Base-by-base conservation (phyloP, 345 rosid genomes). In the Populus simonii region DNA sequence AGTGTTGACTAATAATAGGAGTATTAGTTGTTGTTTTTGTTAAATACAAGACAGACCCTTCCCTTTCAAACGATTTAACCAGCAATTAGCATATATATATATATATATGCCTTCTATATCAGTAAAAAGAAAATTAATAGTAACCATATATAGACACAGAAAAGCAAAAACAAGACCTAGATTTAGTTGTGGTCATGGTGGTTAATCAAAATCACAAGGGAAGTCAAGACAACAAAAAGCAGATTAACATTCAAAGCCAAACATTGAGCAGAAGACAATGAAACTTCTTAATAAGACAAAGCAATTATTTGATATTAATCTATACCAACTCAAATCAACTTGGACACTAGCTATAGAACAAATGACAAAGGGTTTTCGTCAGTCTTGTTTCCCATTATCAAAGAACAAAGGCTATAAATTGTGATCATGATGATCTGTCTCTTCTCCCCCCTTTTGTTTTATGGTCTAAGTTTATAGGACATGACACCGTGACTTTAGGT, bases 301-400 rank as follows among this genome's bases (percentile, higher is more conserved):
- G 29, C 43, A 70, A 70, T 31, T 29, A 71, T 71, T 70, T 62
- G 49, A 61, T 71, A 20, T 68, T 51, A 47, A 75, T 75, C 25
- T 25, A 23, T 1, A 17, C 35, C 47, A 49, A 3, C 22, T 15
- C 39, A 35, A 31, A 73, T 11, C 70, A 74, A 5, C 70, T n/a
- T 36, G 75, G 67, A 73, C 66, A 36, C 22, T 74, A 43, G 77
- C 61, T 36, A 36, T 3, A 12, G 17, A 13, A 36, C 35, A 73
- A 1, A 29, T 7, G 47, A 55, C 41, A 38, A 36, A 8, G 62
- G 27, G n/a, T 57, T 57, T 23, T 41, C 45, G 45, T 41, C 62
- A n/a, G 27, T 57, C 27, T 57, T 8, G 65, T 59, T 57, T 59
- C 63, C 63, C 15, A 9, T n/a, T 5, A 23, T 23, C 65, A 59